phyloP scores from a whole-genome alignment of 495 filamentous ascomycete species.

The Filosporella fistucella region DNA sequence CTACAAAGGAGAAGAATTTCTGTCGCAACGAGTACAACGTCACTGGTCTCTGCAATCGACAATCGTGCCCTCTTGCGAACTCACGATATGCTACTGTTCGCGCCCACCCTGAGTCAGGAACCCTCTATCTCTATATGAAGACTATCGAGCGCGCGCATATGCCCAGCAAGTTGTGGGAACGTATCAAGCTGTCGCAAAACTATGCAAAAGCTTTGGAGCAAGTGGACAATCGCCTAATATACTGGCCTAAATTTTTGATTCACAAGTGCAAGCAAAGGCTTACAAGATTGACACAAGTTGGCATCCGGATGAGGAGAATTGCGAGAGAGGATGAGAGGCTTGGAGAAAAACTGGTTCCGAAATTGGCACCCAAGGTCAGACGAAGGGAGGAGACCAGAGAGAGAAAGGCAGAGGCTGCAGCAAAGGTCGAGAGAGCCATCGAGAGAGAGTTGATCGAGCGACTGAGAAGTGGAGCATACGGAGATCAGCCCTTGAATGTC shows the following conservation, averaged over 20 bases:
- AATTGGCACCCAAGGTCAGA: constrained; percentile 87
- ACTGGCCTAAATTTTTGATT: constrained; percentile 93
- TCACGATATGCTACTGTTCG: constrained; percentile 93
- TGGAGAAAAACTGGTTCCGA: constrained; percentile 86
- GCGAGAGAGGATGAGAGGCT: constrained; percentile 84
- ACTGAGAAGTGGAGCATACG: constrained; percentile 88
- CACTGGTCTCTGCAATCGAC: constrained; percentile 89
- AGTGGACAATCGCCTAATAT: constrained; percentile 83
- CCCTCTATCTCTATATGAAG: constrained; percentile 96
- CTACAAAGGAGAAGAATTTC: constrained; percentile 88
- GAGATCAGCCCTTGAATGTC: constrained; percentile 89
- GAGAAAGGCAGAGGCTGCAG: constrained; percentile 87
- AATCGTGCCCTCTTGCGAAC: constrained; percentile 94
- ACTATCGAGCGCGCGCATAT: constrained; percentile 87
- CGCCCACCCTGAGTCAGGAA: constrained; percentile 71
- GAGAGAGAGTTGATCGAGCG: constrained; percentile 94
- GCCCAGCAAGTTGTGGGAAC: constrained; percentile 92
- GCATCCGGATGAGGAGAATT: constrained; percentile 76
- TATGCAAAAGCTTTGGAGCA: constrained; percentile 84
- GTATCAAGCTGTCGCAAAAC: constrained; percentile 83
- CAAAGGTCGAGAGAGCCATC: constrained; percentile 93
- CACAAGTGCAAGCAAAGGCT: constrained; percentile 99
- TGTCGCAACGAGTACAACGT: constrained; percentile 96
- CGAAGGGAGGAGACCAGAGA: constrained; percentile 86
- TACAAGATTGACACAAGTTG: constrained; percentile 89